Evolutionary conservation across 1,284 basidiomycete species (phyloP).

Genomic region (Cryptococcus deneoformans): DNA sequence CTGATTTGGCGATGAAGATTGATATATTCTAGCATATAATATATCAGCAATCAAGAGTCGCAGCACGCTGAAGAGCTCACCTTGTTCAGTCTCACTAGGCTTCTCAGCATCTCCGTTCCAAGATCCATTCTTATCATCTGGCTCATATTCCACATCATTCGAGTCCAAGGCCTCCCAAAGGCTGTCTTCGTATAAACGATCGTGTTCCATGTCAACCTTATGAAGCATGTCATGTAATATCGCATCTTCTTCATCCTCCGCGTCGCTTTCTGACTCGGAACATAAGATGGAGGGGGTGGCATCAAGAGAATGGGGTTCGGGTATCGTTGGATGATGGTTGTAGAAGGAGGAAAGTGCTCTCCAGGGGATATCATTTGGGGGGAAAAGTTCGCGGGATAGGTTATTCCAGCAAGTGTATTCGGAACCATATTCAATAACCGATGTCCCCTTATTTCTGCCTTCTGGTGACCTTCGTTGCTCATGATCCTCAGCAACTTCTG

Average conservation of each 20-base stretch:
- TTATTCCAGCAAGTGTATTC: too few relatives aligned
- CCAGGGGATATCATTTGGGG: too few relatives aligned
- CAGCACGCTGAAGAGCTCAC: neutral
- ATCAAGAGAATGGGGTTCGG: too few relatives aligned
- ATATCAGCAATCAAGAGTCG: neutral
- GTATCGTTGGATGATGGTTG: too few relatives aligned
- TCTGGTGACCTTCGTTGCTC: too few relatives aligned
- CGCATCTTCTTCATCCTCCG: constrained; percentile 3
- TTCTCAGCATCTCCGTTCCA: neutral
- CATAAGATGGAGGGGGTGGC: neutral
- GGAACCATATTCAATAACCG: too few relatives aligned
- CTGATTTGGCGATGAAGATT: constrained; percentile 1
- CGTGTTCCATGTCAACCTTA: constrained; percentile 12
- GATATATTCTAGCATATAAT: constrained; percentile 6
- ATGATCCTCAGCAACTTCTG: too few relatives aligned
- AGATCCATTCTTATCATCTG: neutral
- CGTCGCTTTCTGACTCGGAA: neutral
- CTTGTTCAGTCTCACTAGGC: neutral
- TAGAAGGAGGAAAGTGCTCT: too few relatives aligned
- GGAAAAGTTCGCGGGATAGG: too few relatives aligned
- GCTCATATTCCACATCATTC: neutral
- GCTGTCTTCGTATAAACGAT: constrained; percentile 8
- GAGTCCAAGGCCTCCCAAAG: constrained; percentile 5
- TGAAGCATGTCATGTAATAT: constrained; percentile 9
- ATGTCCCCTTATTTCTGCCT: too few relatives aligned